Evolutionary conservation across 2,329 filamentous ascomycete species (phyloP), one percentile per base, ranked within the genome.

Genomic region (Colletotrichum sp.): DNA sequence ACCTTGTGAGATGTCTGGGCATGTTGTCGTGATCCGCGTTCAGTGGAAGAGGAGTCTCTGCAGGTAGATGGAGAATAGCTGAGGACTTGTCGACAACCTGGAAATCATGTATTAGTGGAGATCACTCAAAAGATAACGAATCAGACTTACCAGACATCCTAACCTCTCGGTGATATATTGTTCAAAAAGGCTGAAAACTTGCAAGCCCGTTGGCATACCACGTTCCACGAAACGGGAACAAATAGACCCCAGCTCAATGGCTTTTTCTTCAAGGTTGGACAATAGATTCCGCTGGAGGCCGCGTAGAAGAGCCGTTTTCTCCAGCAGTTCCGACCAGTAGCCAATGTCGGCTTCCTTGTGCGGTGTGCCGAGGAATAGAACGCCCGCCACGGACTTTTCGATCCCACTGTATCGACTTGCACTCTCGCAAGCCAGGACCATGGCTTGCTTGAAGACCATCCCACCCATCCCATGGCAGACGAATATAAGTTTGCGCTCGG

Each of bases 41-140:
- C 39, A 49, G 39, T 49, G 18, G 3, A 49, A 49, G 18, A 49
- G 2, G 0, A n/a, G 39, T 49, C 2, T 49, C 39, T n/a, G 1
- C 18, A 2, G 5, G 9, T 5, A 49, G 18, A 49, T 49, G 39
- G 18, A 49, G 39, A 49, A n/a, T n/a, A 0, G 39, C 39, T 2
- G 39, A 49, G 39, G 39, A 49, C 9, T n/a, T 49, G 39, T 49
- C 39, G 39, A 49, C 39, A 2, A 49, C 39, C 39, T 49, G 9
- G 3, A 49, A 0, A 2, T 0, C 0, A 49, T 4, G 2, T 49
- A 2, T 49, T 2, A 49, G 39, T 3, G 2, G 9, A 0, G 0
- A 49, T 49, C 1, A 12, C 39, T 49, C 1, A 1, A 44, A 0
- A 24, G 24, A 24, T 24, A 24, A 24, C 4, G 24, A 24, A 24